These are phyloP conservation scores for Volvox reticuliferus DNA, from an alignment of 139 green algal genomes.

Conservation along the genomic window DNA sequence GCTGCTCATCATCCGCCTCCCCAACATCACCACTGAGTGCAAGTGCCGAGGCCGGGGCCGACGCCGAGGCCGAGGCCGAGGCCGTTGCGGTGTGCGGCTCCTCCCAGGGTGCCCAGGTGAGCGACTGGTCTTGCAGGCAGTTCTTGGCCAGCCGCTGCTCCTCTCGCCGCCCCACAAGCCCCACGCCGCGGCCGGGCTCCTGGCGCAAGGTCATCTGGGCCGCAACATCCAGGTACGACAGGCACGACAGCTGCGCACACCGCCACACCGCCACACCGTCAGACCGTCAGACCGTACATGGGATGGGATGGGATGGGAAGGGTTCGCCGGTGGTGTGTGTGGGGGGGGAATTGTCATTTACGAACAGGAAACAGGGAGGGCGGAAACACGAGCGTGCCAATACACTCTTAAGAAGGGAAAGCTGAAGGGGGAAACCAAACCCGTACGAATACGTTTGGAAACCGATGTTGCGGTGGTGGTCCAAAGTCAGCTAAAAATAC, in stretches of 20 bases:
- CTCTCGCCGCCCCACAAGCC: background rate
- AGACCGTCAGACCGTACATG: background rate
- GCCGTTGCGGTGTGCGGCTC: background rate
- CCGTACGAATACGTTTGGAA: too few relatives aligned
- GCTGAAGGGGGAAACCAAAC: too few relatives aligned
- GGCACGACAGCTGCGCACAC: background rate
- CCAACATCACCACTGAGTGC: background rate
- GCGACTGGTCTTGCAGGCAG: constrained; percentile 8
- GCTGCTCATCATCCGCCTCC: background rate
- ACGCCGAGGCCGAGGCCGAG: background rate
- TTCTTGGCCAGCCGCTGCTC: background rate
- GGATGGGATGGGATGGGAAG: too few relatives aligned
- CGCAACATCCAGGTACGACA: constrained; percentile 12
- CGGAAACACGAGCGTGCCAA: too few relatives aligned
- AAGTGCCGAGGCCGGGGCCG: background rate
- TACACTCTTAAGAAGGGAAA: too few relatives aligned
- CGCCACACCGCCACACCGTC: too few relatives aligned
- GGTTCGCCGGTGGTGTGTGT: too few relatives aligned
- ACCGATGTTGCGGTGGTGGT: too few relatives aligned
- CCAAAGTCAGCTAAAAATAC: too few relatives aligned
- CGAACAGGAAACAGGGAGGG: too few relatives aligned
- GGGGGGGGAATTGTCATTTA: too few relatives aligned
- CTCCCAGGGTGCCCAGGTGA: constrained; percentile 15
- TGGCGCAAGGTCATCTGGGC: background rate
- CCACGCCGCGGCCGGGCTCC: constrained; percentile 13